These are phyloP conservation scores for Pichia thaimueangensis DNA, from an alignment of 805 yeast genomes.

Conservation along the genomic window DNA sequence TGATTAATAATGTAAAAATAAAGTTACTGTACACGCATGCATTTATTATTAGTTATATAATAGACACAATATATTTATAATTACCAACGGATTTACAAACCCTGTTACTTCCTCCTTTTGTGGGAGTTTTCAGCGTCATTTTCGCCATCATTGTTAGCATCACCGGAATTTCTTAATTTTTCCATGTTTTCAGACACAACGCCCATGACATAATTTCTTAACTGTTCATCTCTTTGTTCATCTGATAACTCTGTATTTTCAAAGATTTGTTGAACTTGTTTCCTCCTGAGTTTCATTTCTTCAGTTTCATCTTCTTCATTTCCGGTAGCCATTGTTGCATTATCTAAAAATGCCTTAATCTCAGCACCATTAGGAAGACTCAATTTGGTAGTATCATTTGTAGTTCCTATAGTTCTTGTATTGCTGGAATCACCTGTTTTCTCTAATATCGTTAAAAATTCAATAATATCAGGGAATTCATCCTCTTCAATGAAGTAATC, in stretches of 20 bases:
- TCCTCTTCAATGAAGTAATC: slow-evolving; percentile 77
- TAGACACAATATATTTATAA: background rate
- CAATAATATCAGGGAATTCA: slow-evolving; percentile 73
- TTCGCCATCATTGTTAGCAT: background rate
- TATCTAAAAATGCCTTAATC: slow-evolving; percentile 45
- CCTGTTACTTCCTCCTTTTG: slow-evolving; percentile 21
- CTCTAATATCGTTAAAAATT: slow-evolving; percentile 38
- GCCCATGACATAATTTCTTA: slow-evolving; percentile 59
- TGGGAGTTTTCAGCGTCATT: slow-evolving; percentile 9
- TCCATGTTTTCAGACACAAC: slow-evolving; percentile 47
- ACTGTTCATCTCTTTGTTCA: slow-evolving; percentile 74
- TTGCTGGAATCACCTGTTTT: slow-evolving; percentile 1
- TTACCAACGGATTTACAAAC: background rate
- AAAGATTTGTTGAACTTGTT: slow-evolving; percentile 61
- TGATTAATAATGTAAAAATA: slow-evolving; percentile 12
- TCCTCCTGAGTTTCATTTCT: slow-evolving; percentile 51
- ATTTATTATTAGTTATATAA: background rate
- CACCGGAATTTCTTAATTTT: slow-evolving; percentile 15
- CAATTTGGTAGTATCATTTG: slow-evolving; percentile 9
- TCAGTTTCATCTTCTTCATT: slow-evolving; percentile 32
- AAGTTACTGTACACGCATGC: slow-evolving; percentile 2
- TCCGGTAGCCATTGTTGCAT: background rate
- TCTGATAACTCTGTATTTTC: slow-evolving; percentile 35
- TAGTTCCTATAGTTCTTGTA: background rate
- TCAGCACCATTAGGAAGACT: slow-evolving; percentile 35